Percentiles rank a stretch among this genome's conserved stretches.
Conservation (phyloP, 805 yeast species). For the Clavispora santaluciae region DNA sequence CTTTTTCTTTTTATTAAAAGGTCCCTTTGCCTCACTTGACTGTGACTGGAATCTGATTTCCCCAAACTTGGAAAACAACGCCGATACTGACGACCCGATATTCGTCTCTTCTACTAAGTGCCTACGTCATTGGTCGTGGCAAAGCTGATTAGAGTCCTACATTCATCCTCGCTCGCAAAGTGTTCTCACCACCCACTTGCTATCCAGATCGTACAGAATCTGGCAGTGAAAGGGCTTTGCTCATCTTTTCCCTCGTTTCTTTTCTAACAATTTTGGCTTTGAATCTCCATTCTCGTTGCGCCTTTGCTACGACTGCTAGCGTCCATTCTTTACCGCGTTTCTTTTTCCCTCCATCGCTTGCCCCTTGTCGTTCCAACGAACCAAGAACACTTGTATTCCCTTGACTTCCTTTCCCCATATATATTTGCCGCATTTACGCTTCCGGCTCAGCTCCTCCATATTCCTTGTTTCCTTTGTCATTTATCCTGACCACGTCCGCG, state of each 20-base stretch:
- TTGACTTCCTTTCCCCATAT: no score
- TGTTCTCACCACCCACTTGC: not conserved
- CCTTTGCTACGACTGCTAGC: slow-evolving; percentile 1
- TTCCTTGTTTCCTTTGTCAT: not conserved
- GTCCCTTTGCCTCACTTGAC: not conserved
- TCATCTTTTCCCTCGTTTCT: not conserved
- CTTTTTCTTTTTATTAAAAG: not conserved
- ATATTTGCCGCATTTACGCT: no score
- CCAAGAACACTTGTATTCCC: not conserved
- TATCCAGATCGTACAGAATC: not conserved
- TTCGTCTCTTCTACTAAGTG: not conserved
- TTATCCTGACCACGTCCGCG: not conserved
- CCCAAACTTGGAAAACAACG: not conserved
- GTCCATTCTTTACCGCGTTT: slow-evolving; percentile 2
- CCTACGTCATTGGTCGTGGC: not conserved
- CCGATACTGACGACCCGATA: not conserved
- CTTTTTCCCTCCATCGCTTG: not conserved
- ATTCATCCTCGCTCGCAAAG: not conserved
- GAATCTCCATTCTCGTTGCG: not conserved
- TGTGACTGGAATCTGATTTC: not conserved
- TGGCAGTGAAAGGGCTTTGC: not conserved
- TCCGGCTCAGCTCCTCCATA: not conserved
- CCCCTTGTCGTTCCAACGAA: not conserved
- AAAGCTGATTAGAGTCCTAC: not conserved
- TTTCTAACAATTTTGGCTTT: not conserved